These are phyloP conservation scores for Sicyos baderoa DNA, from an alignment of 306 rosid species.

Conservation along the genomic window DNA sequence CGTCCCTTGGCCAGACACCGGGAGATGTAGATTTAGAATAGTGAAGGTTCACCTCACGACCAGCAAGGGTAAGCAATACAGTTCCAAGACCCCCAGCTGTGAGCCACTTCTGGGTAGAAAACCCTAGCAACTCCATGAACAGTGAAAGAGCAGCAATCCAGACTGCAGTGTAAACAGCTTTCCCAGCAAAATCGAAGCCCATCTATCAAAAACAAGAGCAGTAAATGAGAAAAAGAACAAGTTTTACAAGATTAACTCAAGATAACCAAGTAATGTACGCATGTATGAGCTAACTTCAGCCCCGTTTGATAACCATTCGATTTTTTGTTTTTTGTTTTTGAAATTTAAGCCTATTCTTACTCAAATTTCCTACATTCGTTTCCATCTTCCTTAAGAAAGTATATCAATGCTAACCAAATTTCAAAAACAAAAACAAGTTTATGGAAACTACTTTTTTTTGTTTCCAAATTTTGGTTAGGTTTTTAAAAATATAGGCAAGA, in stretches of 20 bases:
- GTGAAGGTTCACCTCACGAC: slow-evolving; percentile 68
- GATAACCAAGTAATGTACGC: not conserved
- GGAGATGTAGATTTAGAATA: too few species aligned
- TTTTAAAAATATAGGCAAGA: too few species aligned
- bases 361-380: too few species aligned
- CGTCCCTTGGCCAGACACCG: too few species aligned
- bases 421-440: too few species aligned
- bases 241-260: slow-evolving; percentile 8
- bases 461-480: too few species aligned
- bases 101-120: slow-evolving; percentile 94
- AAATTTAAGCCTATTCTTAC: too few species aligned
- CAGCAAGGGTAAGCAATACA: slow-evolving; percentile 88
- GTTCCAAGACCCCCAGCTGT: slow-evolving; percentile 99
- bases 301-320: too few species aligned
- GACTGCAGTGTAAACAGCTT: slow-evolving; percentile 77
- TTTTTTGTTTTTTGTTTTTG: too few species aligned
- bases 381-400: too few species aligned
- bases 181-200: slow-evolving; percentile 94
- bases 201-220: slow-evolving; percentile 34
- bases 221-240: slow-evolving; percentile 11
- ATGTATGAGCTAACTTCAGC: not conserved
- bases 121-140: slow-evolving; percentile 96
- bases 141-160: slow-evolving; percentile 97
- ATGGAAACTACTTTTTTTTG: too few species aligned
- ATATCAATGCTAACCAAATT: too few species aligned